Percentiles rank a stretch among this genome's conserved stretches.
These are phyloP conservation scores for Pythium guiyangense DNA, from an alignment of 352 stramenopile species.

Conservation along the genomic window DNA sequence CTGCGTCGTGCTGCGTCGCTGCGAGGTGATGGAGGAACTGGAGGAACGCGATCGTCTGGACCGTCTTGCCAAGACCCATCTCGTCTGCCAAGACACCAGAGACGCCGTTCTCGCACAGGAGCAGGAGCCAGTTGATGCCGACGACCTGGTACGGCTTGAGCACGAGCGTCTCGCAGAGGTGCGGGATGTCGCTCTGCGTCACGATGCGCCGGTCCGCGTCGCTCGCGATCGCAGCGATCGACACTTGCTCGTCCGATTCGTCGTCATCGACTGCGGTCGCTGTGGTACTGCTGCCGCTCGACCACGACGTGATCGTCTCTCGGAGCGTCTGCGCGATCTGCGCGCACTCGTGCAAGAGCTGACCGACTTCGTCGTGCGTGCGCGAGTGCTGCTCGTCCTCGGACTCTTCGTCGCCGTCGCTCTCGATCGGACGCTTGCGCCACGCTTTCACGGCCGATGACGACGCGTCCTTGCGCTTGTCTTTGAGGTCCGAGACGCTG, in stretches of 20 bases:
- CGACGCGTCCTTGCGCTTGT: slow-evolving; percentile 5
- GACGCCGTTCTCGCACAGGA: slow-evolving; percentile 75
- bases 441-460: neutral
- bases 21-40: slow-evolving; percentile 50
- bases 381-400: slow-evolving; percentile 52
- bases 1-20: slow-evolving; percentile 19
- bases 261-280: slow-evolving; percentile 24
- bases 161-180: slow-evolving; percentile 61
- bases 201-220: slow-evolving; percentile 36
- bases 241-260: slow-evolving; percentile 47
- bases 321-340: slow-evolving; percentile 56
- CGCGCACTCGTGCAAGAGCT: slow-evolving; percentile 62
- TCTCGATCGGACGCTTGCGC: slow-evolving; percentile 6
- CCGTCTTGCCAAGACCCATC: slow-evolving; percentile 94
- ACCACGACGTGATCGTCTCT: slow-evolving; percentile 59
- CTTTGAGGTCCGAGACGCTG: slow-evolving; percentile 14
- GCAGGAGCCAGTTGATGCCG: slow-evolving; percentile 76
- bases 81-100: slow-evolving; percentile 83
- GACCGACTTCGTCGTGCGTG: slow-evolving; percentile 66
- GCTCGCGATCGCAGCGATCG: slow-evolving; percentile 39
- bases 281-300: slow-evolving; percentile 20
- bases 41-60: slow-evolving; percentile 83
- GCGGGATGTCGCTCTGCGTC: slow-evolving; percentile 61
- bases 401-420: slow-evolving; percentile 32
- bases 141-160: slow-evolving; percentile 86